These are phyloP conservation scores for Alternaria burnsii DNA, from an alignment of 2,329 filamentous ascomycete genomes.

Conservation along the genomic window DNA sequence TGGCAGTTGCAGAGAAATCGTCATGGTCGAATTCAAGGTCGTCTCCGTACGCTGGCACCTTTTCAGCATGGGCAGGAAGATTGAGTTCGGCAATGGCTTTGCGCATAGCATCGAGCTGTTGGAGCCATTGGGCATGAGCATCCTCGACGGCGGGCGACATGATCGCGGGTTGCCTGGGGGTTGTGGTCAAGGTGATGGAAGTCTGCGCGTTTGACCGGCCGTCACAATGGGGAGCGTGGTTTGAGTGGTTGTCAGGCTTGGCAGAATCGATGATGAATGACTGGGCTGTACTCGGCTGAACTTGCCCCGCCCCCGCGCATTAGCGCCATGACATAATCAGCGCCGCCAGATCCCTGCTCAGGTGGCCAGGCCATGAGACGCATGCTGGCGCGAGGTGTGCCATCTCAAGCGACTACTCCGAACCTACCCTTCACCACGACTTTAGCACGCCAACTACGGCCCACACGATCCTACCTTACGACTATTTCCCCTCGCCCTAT, in stretches of 20 bases:
- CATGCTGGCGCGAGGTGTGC: no score
- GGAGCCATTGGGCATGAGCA: conserved; percentile 77
- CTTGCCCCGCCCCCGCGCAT: conserved; percentile 33
- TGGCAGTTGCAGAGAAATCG: conserved; percentile 66
- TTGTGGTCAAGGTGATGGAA: not conserved
- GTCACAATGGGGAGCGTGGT: not conserved
- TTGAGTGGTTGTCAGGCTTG: conserved; percentile 18
- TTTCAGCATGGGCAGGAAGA: conserved; percentile 58
- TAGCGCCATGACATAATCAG: conserved; percentile 35
- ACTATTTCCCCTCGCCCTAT: no score
- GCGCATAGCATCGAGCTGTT: conserved; percentile 86
- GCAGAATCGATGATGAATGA: conserved; percentile 22
- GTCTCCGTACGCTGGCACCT: conserved; percentile 61
- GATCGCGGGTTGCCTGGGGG: not conserved
- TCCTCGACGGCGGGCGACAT: conserved; percentile 54
- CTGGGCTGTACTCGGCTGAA: conserved; percentile 20
- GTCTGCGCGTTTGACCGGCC: not conserved
- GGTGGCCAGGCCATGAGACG: no score
- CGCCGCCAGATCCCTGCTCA: no score
- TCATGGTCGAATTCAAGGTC: conserved; percentile 73
- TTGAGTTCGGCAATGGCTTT: conserved; percentile 79
- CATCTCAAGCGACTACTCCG: no score
- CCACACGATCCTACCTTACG: no score
- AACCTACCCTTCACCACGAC: no score
- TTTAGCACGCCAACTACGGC: no score